Conservation (phyloP, 2,329 filamentous ascomycete genomes). For the Hymenoscyphus linearis region DNA sequence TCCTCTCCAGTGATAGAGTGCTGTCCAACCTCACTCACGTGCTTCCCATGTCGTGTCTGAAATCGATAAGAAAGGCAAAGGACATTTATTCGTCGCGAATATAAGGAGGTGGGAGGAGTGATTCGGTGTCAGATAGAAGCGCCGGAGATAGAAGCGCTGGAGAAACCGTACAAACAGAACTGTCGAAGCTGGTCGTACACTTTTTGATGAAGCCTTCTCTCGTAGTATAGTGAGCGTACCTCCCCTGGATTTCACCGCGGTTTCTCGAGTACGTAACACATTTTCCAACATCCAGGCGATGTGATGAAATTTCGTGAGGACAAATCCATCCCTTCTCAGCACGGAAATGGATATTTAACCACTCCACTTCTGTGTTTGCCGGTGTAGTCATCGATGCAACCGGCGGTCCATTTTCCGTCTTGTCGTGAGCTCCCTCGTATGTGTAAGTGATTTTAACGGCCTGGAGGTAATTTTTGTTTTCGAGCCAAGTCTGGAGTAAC, state of each 20-base stretch:
- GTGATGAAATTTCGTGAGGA: background rate
- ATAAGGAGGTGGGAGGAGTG: background rate
- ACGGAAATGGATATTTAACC: background rate
- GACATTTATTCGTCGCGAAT: background rate
- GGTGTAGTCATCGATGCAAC: background rate
- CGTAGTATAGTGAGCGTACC: background rate
- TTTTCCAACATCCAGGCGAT: background rate
- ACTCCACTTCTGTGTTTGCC: background rate
- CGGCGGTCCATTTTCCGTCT: background rate
- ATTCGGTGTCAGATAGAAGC: background rate
- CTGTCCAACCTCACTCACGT: background rate
- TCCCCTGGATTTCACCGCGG: background rate
- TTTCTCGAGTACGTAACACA: background rate
- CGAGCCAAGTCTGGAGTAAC: constrained; percentile 4
- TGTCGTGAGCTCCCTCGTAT: background rate
- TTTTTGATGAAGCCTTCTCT: background rate
- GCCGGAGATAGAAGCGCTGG: background rate
- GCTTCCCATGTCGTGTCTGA: background rate
- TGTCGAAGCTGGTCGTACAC: background rate
- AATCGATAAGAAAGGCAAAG: background rate
- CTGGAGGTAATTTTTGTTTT: constrained; percentile 1
- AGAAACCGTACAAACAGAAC: background rate
- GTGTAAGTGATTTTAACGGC: constrained; percentile 3
- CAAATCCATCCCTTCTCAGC: background rate
- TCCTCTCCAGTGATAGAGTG: background rate